Conservation (phyloP, 208 protist species). For the Leishmania amazonensis region DNA sequence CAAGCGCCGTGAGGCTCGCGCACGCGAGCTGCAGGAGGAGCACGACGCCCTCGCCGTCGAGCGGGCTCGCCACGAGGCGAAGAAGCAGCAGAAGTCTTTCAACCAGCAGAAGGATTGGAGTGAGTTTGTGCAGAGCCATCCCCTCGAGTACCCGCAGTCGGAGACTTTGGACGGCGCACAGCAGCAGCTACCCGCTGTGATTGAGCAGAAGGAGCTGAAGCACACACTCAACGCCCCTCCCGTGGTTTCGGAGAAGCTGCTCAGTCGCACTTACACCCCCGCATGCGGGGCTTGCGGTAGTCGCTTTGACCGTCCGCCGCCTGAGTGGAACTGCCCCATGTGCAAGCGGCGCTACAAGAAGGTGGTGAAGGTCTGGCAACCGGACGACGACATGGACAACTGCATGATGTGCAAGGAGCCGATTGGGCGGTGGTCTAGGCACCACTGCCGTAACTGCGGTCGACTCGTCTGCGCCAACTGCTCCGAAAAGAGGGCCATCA, state of each 20-base stretch:
- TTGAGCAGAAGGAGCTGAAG: constrained; percentile 63
- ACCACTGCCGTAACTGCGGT: constrained; percentile 88
- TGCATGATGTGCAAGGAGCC: constrained; percentile 69
- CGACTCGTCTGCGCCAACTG: constrained; percentile 76
- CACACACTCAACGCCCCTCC: constrained; percentile 67
- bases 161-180: background rate
- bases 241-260: constrained; percentile 38
- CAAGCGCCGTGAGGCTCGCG: constrained; percentile 57
- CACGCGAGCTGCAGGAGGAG: constrained; percentile 65
- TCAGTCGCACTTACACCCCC: constrained; percentile 74
- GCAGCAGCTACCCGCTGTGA: constrained; percentile 25
- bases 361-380: constrained; percentile 82
- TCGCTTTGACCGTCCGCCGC: constrained; percentile 60
- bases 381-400: constrained; percentile 49
- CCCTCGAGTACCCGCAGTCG: constrained; percentile 55
- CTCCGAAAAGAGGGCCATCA: constrained; percentile 51
- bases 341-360: constrained; percentile 42
- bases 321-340: constrained; percentile 75
- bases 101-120: constrained; percentile 77
- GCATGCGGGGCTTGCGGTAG: constrained; percentile 64
- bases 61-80: constrained; percentile 34
- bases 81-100: constrained; percentile 33
- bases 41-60: constrained; percentile 59
- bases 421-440: constrained; percentile 81
- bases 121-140: constrained; percentile 77